phyloP scores from a whole-genome alignment of 164 flowering plant genomes.

The Platanus orientalis region DNA sequence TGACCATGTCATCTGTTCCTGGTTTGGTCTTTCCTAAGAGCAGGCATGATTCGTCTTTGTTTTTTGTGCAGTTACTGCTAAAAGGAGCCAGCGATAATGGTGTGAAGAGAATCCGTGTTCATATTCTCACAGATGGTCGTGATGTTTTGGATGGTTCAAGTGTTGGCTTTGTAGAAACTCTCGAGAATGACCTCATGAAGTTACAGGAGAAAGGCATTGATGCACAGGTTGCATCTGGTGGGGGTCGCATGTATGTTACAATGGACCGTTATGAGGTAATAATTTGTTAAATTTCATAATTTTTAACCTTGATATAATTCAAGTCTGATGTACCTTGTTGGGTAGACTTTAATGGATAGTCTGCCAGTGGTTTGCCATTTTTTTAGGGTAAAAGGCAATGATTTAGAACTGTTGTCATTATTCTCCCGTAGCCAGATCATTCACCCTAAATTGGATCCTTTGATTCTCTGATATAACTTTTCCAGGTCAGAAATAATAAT shows the following conservation, averaged over 20 bases:
- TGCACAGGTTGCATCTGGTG: conserved; percentile 96
- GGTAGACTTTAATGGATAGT: too few relatives aligned
- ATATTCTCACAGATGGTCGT: conserved; percentile 93
- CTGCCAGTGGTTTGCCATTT: too few relatives aligned
- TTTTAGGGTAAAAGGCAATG: too few relatives aligned
- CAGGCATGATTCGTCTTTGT: conserved; percentile 5
- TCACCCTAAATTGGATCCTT: too few relatives aligned
- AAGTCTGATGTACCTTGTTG: background rate
- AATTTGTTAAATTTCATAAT: background rate
- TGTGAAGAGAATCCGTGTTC: conserved; percentile 93
- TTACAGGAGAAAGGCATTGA: conserved; percentile 80
- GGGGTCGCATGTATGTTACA: conserved; percentile 97
- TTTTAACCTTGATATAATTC: background rate
- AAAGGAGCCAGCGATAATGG: conserved; percentile 83
- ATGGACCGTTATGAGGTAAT: conserved; percentile 98
- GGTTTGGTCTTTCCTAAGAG: background rate
- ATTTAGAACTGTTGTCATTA: too few relatives aligned
- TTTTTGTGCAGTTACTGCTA: conserved; percentile 57
- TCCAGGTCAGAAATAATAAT: background rate
- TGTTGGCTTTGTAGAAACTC: conserved; percentile 81
- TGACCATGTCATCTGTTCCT: background rate
- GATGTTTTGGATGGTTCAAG: conserved; percentile 97
- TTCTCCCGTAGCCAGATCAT: too few relatives aligned
- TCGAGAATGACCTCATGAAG: conserved; percentile 73
- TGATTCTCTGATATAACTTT: background rate